Conservation (phyloP, 2,329 filamentous ascomycete genomes). For the Kalmusia sp. region DNA sequence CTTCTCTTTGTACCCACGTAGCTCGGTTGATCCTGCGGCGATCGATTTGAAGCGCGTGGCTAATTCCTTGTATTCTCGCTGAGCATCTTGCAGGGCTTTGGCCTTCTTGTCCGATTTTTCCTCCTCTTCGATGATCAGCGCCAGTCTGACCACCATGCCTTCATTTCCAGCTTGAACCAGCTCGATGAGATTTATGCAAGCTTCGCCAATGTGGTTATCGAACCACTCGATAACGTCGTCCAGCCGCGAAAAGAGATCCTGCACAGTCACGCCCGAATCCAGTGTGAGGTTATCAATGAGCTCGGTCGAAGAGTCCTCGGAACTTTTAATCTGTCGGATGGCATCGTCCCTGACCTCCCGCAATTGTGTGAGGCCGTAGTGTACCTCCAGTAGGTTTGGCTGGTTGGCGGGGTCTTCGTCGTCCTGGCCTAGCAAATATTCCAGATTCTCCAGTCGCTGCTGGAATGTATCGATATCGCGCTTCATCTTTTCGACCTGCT, state of each 20-base stretch:
- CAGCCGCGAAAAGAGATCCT: slow-evolving; percentile 86
- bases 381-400: slow-evolving; percentile 86
- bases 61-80: slow-evolving; percentile 95
- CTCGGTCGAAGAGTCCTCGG: slow-evolving; percentile 92
- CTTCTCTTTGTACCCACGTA: slow-evolving; percentile 96
- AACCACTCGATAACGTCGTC: slow-evolving; percentile 93
- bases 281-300: slow-evolving; percentile 77
- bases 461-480: slow-evolving; percentile 88
- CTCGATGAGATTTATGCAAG: slow-evolving; percentile 89
- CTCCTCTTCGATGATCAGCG: slow-evolving; percentile 91
- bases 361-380: slow-evolving; percentile 90
- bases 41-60: slow-evolving; percentile 94
- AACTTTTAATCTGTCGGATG: slow-evolving; percentile 86
- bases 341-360: slow-evolving; percentile 95
- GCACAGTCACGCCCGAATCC: slow-evolving; percentile 74
- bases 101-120: slow-evolving; percentile 96
- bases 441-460: slow-evolving; percentile 75
- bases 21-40: slow-evolving; percentile 87
- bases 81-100: slow-evolving; percentile 87
- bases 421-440: slow-evolving; percentile 81
- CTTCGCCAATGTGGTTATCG: slow-evolving; percentile 88
- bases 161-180: slow-evolving; percentile 87
- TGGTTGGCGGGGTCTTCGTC: slow-evolving; percentile 87
- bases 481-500: slow-evolving; percentile 92
- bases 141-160: slow-evolving; percentile 87